phyloP scores from a whole-genome alignment of 2,329 filamentous ascomycete genomes.

The Aspergillus clavatus region DNA sequence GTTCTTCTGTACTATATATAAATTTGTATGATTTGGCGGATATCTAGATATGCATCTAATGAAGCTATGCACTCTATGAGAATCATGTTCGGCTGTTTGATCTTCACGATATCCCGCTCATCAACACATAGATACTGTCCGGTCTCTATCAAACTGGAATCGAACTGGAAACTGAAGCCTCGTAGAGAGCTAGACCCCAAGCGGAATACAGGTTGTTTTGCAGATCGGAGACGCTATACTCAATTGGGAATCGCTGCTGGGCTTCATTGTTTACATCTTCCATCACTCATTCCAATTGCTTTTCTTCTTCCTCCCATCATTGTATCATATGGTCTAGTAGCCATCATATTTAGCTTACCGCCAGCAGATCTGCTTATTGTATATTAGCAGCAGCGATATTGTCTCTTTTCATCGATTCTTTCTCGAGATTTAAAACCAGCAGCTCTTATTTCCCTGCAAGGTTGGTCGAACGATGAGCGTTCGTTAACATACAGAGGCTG shows the following conservation, averaged over 20 bases:
- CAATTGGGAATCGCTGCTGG: constrained; percentile 15
- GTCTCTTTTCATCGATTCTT: not conserved
- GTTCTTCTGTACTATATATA: constrained; percentile 28
- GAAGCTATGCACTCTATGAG: constrained; percentile 6
- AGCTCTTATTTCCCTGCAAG: not conserved
- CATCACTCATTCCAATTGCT: not conserved
- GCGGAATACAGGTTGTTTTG: constrained; percentile 1
- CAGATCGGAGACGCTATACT: constrained; percentile 13
- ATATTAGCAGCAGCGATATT: constrained; percentile 2
- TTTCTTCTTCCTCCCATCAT: not conserved
- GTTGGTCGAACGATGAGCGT: not conserved
- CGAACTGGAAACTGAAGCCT: too few species aligned
- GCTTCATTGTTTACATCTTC: constrained; percentile 26
- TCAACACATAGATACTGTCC: too few species aligned
- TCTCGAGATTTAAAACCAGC: not conserved
- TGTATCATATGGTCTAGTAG: constrained; percentile 5
- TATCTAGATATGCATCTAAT: constrained; percentile 25
- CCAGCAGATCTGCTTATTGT: constrained; percentile 2
- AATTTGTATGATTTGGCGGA: constrained; percentile 23
- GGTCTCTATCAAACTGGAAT: too few species aligned
- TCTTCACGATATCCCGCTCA: too few species aligned
- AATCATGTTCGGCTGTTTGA: not conserved
- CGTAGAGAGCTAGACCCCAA: not conserved
- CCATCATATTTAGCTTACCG: not conserved
- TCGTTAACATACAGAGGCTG: not conserved